phyloP scores from a whole-genome alignment of 768 basidiomycete species.

The Obba rivulosa region DNA sequence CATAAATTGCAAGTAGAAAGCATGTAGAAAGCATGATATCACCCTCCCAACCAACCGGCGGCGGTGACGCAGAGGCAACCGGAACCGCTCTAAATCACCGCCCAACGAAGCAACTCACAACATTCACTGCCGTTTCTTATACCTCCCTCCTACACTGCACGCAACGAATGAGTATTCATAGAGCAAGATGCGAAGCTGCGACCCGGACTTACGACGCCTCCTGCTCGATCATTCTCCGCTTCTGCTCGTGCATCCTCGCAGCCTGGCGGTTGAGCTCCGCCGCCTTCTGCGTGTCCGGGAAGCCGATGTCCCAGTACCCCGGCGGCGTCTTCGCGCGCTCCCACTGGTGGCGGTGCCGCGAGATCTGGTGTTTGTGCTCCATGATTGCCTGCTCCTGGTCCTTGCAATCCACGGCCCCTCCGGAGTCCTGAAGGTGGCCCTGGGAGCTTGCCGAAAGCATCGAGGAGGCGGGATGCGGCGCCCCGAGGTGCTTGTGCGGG shows the following conservation, averaged over 20 bases:
- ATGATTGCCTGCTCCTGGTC: constrained; percentile 27
- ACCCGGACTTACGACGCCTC: constrained; percentile 46
- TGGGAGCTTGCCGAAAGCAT: neutral
- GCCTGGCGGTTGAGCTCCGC: constrained; percentile 71
- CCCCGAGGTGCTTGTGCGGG: constrained; percentile 1
- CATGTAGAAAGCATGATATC: too few species aligned
- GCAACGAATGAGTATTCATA: neutral
- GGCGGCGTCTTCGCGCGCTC: constrained; percentile 71
- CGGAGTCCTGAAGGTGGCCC: neutral
- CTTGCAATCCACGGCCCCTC: constrained; percentile 1
- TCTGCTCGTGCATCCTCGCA: constrained; percentile 63
- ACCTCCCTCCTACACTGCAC: constrained; percentile 11
- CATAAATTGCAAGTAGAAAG: too few species aligned
- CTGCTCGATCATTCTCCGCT: constrained; percentile 49
- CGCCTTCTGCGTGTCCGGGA: constrained; percentile 82
- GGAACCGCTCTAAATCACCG: too few species aligned
- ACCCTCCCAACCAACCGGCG: too few species aligned
- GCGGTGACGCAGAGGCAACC: too few species aligned
- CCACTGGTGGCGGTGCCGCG: constrained; percentile 71
- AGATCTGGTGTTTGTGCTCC: constrained; percentile 65
- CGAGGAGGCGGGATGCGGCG: neutral
- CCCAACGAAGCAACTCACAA: too few species aligned
- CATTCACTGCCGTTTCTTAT: constrained; percentile 6
- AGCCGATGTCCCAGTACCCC: constrained; percentile 86
- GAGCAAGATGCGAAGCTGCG: neutral